Evolutionary conservation across 2,329 filamentous ascomycete genomes (phyloP).

Genomic region (Sporothrix sp.): DNA sequence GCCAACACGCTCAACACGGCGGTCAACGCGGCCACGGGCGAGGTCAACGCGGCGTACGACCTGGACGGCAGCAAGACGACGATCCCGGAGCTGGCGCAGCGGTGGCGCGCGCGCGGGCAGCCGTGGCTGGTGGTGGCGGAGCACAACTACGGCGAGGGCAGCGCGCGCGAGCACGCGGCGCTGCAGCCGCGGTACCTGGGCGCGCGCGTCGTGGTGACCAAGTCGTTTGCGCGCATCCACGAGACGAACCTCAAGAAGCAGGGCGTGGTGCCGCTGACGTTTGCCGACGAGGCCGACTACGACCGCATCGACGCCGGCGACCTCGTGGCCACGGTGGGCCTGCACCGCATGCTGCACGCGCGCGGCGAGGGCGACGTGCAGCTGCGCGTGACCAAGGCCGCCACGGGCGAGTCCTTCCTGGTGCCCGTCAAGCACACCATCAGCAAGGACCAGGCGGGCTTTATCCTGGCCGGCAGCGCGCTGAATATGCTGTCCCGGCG

Average conservation of each 20-base stretch:
- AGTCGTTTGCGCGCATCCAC: conserved; percentile 80
- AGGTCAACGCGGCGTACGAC: conserved; percentile 90
- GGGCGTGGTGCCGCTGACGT: conserved; percentile 88
- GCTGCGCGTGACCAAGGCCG: conserved; percentile 54
- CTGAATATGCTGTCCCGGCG: conserved; percentile 75
- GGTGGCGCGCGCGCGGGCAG: conserved; percentile 66
- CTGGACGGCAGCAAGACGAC: conserved; percentile 61
- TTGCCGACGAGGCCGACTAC: conserved; percentile 81
- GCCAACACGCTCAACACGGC: conserved; percentile 96
- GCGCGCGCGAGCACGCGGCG: conserved; percentile 78
- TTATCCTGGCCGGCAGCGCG: conserved; percentile 88
- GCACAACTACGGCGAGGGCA: conserved; percentile 90
- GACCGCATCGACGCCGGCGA: conserved; percentile 76
- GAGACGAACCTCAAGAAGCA: conserved; percentile 96
- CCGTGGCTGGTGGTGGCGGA: conserved; percentile 94
- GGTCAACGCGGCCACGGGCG: conserved; percentile 80
- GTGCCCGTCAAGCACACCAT: conserved; percentile 81
- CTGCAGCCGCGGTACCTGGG: conserved; percentile 77
- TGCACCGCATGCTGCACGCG: conserved; percentile 70
- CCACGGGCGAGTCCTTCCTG: conserved; percentile 52
- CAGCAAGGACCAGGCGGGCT: conserved; percentile 80
- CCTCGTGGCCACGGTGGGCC: conserved; percentile 67
- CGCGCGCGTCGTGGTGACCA: conserved; percentile 70
- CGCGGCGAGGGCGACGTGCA: conserved; percentile 70
- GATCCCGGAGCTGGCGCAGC: conserved; percentile 78